Evolutionary conservation across 2,329 filamentous ascomycete species (phyloP).

Genomic region (Colletotrichum sp.): DNA sequence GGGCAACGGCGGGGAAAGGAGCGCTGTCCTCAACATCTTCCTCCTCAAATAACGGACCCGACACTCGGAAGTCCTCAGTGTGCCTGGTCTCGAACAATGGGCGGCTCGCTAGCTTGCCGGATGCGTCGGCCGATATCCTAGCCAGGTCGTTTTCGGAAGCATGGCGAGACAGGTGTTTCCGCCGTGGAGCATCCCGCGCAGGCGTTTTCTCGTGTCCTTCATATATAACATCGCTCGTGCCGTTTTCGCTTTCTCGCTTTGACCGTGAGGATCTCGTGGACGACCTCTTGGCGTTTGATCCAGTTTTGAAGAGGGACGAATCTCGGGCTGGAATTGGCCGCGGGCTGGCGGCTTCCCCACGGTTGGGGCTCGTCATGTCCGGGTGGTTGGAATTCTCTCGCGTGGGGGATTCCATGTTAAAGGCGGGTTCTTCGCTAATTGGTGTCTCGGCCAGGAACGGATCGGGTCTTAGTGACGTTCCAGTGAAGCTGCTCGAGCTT

Average conservation of each 20-base stretch:
- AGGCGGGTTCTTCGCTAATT: conserved; percentile 59
- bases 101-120: conserved; percentile 2
- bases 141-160: conserved; percentile 20
- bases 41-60: conserved; percentile 13
- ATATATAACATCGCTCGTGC: conserved; percentile 44
- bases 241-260: conserved; percentile 50
- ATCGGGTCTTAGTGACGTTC: conserved; percentile 44
- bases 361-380: conserved; percentile 27
- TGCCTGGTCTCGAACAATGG: conserved; percentile 22
- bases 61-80: conserved; percentile 1
- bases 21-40: conserved; percentile 65
- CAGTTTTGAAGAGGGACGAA: conserved; percentile 69
- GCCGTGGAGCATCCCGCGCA: conserved; percentile 19
- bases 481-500: conserved; percentile 44
- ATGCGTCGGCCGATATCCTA: conserved; percentile 28
- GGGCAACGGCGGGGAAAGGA: conserved; percentile 72
- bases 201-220: conserved; percentile 41
- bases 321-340: conserved; percentile 69
- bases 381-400: conserved; percentile 23
- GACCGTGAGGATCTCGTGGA: conserved; percentile 55
- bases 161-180: conserved; percentile 27
- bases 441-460: conserved; percentile 57
- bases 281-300: conserved; percentile 56
- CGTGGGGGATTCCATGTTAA: conserved; percentile 29
- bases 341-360: conserved; percentile 46